Evolutionary conservation across 257 asterid genomes (phyloP).

Genomic region (Solanum neorickii): DNA sequence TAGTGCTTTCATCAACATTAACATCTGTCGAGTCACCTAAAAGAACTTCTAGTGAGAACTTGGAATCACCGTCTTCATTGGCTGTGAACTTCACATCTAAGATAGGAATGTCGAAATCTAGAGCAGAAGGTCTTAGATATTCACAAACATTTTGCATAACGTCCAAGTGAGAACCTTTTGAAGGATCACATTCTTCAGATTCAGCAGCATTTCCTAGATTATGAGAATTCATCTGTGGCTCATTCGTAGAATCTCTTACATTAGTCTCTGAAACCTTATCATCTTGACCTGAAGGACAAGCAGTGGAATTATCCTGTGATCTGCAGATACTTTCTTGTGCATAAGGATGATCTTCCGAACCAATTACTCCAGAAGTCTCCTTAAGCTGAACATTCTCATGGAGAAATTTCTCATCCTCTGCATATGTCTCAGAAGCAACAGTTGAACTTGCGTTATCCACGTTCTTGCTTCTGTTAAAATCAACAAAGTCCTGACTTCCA

Average conservation of each 20-base stretch:
- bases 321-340: slow-evolving; percentile 7
- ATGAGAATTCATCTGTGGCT: slow-evolving; percentile 4
- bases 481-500: slow-evolving; percentile 5
- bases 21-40: slow-evolving; percentile 24
- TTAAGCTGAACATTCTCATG: not conserved
- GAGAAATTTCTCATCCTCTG: not conserved
- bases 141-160: slow-evolving; percentile 4
- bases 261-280: not conserved
- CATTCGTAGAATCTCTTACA: slow-evolving; percentile 7
- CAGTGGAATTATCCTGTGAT: not conserved
- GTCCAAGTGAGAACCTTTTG: not conserved
- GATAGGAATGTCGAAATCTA: slow-evolving; percentile 54
- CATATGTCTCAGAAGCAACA: slow-evolving; percentile 4
- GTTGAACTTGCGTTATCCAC: slow-evolving; percentile 2
- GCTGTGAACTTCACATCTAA: slow-evolving; percentile 53
- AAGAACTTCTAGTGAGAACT: slow-evolving; percentile 51
- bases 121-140: slow-evolving; percentile 12
- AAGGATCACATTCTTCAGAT: not conserved
- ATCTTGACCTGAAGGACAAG: slow-evolving; percentile 17
- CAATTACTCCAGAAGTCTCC: slow-evolving; percentile 7
- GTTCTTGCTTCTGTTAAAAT: slow-evolving; percentile 1
- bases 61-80: slow-evolving; percentile 4
- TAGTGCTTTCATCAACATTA: not conserved
- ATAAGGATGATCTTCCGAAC: not conserved
- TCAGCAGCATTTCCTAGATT: slow-evolving; percentile 1